phyloP scores from a whole-genome alignment of 1,139 yeast genomes.

The Zygoascus hellenicus region DNA sequence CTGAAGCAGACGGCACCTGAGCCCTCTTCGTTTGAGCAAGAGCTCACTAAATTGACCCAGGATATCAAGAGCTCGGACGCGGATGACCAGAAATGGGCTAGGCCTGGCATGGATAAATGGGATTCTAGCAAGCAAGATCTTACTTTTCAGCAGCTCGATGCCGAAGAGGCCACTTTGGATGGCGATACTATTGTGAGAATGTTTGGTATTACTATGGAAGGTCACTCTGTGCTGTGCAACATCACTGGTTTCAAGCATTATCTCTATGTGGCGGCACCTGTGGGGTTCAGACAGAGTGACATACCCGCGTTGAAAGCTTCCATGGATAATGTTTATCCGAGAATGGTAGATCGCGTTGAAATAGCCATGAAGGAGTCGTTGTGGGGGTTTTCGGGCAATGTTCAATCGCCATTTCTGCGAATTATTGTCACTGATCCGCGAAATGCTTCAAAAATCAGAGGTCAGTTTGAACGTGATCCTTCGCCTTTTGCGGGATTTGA shows the following conservation, averaged over 20 bases:
- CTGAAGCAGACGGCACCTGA: conserved; percentile 17
- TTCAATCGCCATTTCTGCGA: conserved; percentile 74
- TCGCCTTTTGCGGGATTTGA: conserved; percentile 44
- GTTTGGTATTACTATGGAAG: conserved; percentile 85
- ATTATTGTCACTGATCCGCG: conserved; percentile 61
- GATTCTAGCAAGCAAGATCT: conserved; percentile 49
- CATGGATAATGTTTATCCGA: conserved; percentile 20
- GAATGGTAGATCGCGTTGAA: conserved; percentile 46
- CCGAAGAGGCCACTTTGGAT: conserved; percentile 64
- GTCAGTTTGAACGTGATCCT: conserved; percentile 68
- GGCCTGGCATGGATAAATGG: conserved; percentile 49
- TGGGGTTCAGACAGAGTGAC: conserved; percentile 57
- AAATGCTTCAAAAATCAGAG: conserved; percentile 59
- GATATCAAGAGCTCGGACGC: conserved; percentile 25
- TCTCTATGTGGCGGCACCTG: conserved; percentile 87
- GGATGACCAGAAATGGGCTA: conserved; percentile 53
- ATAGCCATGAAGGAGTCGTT: conserved; percentile 71
- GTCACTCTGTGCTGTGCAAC: conserved; percentile 83
- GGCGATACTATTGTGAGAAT: conserved; percentile 63
- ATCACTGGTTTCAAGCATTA: conserved; percentile 88
- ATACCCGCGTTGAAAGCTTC: conserved; percentile 44
- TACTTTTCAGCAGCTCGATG: conserved; percentile 85
- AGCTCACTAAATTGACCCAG: conserved; percentile 40
- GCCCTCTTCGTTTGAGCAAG: conserved; percentile 43
- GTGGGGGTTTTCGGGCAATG: conserved; percentile 87